Evolutionary conservation across 441 rosid genomes (phyloP).

Genomic region (Pelargonium fulgidum): DNA sequence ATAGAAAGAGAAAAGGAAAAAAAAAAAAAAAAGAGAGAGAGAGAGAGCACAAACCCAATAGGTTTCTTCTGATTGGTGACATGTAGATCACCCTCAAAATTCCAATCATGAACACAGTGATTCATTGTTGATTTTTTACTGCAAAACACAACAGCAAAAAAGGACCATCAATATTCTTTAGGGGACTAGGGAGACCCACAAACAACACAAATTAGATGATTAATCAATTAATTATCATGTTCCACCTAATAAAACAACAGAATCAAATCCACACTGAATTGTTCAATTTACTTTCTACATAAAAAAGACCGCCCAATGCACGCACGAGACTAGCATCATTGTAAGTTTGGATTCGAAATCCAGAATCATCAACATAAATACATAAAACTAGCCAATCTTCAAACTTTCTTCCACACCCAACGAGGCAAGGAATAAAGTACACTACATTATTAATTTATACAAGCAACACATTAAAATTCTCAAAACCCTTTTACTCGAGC

Average conservation of each 20-base stretch:
- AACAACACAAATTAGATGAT: neutral
- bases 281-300: neutral
- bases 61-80: slow-evolving; percentile 33
- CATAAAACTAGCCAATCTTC: neutral
- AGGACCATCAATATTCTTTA: neutral
- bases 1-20: neutral
- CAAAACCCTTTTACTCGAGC: slow-evolving; percentile 4
- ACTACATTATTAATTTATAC: neutral
- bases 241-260: slow-evolving; percentile 3
- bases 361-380: neutral
- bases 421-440: neutral
- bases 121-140: slow-evolving; percentile 44
- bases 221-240: slow-evolving; percentile 1
- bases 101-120: slow-evolving; percentile 48
- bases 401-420: slow-evolving; percentile 3
- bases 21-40: neutral
- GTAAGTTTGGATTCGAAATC: too few species aligned
- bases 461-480: neutral
- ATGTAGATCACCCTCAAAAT: slow-evolving; percentile 41
- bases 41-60: slow-evolving; percentile 30
- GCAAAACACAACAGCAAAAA: slow-evolving; percentile 12
- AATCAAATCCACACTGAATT: neutral
- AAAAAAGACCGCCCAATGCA: neutral
- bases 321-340: too few species aligned
- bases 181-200: neutral